Conservation (phyloP, 2,329 filamentous ascomycete species). For the Furcasterigmium sp. region DNA sequence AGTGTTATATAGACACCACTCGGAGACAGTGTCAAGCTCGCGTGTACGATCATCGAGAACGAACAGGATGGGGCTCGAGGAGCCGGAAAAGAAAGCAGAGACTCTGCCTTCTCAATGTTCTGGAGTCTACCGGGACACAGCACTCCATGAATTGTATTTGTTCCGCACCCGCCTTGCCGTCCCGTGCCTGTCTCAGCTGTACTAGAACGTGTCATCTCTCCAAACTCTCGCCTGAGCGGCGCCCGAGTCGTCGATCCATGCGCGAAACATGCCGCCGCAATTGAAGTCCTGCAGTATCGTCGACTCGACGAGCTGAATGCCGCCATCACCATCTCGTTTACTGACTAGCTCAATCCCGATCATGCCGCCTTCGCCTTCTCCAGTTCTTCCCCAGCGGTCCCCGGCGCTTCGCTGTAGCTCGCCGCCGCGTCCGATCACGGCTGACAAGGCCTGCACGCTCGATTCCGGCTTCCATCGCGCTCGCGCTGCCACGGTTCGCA, state of each 20-base stretch:
- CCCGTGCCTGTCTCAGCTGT: neutral
- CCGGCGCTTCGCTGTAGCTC: conserved; percentile 72
- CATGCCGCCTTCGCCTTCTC: conserved; percentile 79
- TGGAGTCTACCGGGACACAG: too few species aligned
- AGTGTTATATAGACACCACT: conserved; percentile 9
- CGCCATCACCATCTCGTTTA: conserved; percentile 35
- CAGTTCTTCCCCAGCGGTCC: conserved; percentile 64
- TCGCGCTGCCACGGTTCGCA: conserved; percentile 67
- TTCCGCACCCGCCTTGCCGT: conserved; percentile 1
- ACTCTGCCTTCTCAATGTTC: too few species aligned
- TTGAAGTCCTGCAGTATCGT: conserved; percentile 74
- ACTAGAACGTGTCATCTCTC: conserved; percentile 22
- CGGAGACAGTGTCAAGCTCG: neutral
- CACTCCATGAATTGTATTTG: conserved; percentile 9
- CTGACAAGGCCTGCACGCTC: conserved; percentile 53
- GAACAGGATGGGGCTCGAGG: too few species aligned
- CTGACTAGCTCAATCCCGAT: conserved; percentile 69
- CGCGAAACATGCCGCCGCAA: conserved; percentile 82
- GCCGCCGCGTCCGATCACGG: conserved; percentile 65
- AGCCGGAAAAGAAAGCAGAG: too few species aligned
- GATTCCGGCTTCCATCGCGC: conserved; percentile 55
- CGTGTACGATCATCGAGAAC: too few species aligned
- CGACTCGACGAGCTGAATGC: conserved; percentile 32
- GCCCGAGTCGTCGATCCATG: conserved; percentile 64
- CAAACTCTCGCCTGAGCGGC: conserved; percentile 54